Evolutionary conservation across 2,329 filamentous ascomycete genomes (phyloP).

Genomic region (Parafenestella ontariensis): DNA sequence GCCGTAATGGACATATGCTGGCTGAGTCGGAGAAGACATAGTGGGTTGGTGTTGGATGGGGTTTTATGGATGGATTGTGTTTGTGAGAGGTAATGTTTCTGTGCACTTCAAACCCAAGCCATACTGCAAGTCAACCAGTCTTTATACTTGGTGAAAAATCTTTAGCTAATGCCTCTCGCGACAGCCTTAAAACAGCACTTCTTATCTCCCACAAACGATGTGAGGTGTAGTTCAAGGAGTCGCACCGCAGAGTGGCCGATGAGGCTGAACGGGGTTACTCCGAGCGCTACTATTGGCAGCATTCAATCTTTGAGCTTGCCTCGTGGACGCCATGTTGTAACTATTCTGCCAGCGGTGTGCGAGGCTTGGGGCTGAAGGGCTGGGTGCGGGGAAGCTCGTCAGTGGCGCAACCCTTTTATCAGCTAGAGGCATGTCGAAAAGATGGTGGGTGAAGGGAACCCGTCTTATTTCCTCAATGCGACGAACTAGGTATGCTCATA

Average conservation of each 20-base stretch:
- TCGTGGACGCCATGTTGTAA: neutral
- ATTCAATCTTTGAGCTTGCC: neutral
- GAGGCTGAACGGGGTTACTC: neutral
- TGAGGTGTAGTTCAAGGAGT: neutral
- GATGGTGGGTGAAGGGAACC: no score
- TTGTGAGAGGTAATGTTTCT: neutral
- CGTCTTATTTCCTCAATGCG: neutral
- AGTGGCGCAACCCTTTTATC: neutral
- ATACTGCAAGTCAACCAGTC: neutral
- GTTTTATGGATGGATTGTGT: neutral
- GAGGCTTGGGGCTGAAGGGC: slow-evolving; percentile 5
- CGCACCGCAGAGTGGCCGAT: neutral
- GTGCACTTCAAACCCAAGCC: neutral
- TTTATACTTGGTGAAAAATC: neutral
- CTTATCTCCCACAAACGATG: neutral
- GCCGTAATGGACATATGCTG: slow-evolving; percentile 16
- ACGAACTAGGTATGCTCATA: neutral
- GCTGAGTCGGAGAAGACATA: slow-evolving; percentile 18
- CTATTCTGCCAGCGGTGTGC: neutral
- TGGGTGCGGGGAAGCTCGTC: neutral
- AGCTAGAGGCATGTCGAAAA: no score
- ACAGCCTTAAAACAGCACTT: neutral
- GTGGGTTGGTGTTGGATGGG: neutral
- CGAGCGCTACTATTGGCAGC: neutral
- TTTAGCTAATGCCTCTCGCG: neutral